phyloP scores from a whole-genome alignment of 2,329 filamentous ascomycete species.

The Fusarium paranaense region DNA sequence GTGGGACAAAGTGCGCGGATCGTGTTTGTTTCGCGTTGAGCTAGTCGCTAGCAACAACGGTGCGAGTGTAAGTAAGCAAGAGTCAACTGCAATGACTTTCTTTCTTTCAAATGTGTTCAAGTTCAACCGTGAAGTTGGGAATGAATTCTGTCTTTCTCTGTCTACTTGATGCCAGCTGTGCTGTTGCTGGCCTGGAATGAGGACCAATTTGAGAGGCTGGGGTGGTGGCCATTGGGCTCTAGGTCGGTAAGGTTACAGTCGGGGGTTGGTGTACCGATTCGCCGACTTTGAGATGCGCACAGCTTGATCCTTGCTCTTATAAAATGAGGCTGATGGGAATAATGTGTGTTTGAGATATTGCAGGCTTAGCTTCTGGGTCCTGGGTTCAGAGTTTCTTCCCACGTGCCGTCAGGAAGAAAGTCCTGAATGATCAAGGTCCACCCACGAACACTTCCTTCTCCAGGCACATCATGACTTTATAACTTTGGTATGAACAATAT shows the following conservation, averaged over 20 bases:
- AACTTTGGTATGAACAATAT: background rate
- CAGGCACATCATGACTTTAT: background rate
- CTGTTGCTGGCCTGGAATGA: background rate
- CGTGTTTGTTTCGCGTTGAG: constrained; percentile 43
- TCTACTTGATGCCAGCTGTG: background rate
- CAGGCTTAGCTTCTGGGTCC: background rate
- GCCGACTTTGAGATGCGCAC: constrained; percentile 2
- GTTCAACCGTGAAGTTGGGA: background rate
- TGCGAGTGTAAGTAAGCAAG: background rate
- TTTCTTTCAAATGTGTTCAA: background rate
- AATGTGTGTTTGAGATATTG: background rate
- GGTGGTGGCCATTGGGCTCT: background rate
- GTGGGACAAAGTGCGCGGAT: constrained; percentile 21
- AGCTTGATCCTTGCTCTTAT: background rate
- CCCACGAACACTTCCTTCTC: background rate
- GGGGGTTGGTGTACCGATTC: constrained; percentile 15
- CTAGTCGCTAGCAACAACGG: background rate
- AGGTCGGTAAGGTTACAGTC: constrained; percentile 18
- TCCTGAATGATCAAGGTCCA: background rate
- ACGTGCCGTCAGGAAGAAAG: background rate
- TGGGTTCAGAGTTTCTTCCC: background rate
- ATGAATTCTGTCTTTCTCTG: background rate
- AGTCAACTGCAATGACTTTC: background rate
- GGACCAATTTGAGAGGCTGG: constrained; percentile 22
- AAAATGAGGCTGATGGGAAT: background rate